Conservation (phyloP, 306 rosid genomes). For the Quercus rubra region DNA sequence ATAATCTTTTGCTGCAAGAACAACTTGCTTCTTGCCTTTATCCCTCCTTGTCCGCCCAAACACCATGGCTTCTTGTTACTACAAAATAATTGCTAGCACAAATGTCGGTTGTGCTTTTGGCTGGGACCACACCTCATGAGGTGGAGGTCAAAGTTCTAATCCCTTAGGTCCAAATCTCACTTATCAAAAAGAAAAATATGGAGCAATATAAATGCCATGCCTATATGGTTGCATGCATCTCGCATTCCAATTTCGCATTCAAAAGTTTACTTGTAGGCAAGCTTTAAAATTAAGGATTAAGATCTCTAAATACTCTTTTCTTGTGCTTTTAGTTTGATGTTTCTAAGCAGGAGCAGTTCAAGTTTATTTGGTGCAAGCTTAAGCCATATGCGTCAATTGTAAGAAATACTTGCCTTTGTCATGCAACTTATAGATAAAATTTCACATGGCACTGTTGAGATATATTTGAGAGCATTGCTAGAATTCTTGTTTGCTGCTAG, state of each 20-base stretch:
- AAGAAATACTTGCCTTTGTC: conserved; percentile 15
- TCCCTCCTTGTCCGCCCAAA: background rate
- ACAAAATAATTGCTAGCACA: too few relatives aligned
- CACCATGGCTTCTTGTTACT: too few relatives aligned
- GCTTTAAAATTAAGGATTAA: background rate
- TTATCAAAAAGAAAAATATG: too few relatives aligned
- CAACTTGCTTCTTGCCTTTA: too few relatives aligned
- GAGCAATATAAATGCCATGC: background rate
- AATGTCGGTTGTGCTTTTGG: too few relatives aligned
- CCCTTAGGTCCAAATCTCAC: too few relatives aligned
- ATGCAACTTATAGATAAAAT: background rate
- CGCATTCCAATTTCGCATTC: background rate
- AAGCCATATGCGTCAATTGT: conserved; percentile 73
- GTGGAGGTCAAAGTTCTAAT: too few relatives aligned
- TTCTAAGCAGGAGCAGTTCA: conserved; percentile 95
- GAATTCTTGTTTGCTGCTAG: background rate
- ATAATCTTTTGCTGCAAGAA: too few relatives aligned
- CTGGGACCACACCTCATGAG: too few relatives aligned
- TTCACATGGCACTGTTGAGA: background rate
- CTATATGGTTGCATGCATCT: background rate
- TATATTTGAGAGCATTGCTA: background rate
- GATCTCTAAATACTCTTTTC: background rate
- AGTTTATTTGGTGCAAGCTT: conserved; percentile 75
- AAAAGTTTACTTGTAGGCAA: background rate
- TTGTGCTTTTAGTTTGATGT: conserved; percentile 70